Evolutionary conservation across 768 basidiomycete genomes (phyloP).

Genomic region (Russula sp.): DNA sequence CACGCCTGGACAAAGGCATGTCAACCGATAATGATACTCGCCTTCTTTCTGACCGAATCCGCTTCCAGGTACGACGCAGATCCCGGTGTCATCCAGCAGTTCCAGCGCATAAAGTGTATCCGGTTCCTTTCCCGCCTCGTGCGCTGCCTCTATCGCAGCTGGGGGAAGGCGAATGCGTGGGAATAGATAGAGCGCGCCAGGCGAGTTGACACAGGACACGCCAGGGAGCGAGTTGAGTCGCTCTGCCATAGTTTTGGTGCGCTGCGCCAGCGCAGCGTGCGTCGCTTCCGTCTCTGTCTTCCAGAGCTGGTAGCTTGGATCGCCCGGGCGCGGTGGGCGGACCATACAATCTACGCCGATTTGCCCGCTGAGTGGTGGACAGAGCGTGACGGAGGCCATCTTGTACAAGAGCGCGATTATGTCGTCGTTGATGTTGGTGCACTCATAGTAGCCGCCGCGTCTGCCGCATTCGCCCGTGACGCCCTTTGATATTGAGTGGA

Average conservation of each 20-base stretch:
- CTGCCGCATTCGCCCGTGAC: constrained; percentile 95
- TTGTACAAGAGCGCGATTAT: constrained; percentile 90
- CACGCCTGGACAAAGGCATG: constrained; percentile 91
- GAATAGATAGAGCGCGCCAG: constrained; percentile 93
- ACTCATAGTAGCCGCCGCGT: constrained; percentile 96
- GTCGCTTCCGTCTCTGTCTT: constrained; percentile 79
- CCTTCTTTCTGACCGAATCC: constrained; percentile 94
- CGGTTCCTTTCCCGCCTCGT: constrained; percentile 68
- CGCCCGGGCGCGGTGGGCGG: constrained; percentile 77
- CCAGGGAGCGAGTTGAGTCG: constrained; percentile 82
- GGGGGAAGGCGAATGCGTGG: constrained; percentile 74
- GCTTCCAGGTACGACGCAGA: constrained; percentile 90
- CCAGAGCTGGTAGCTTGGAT: constrained; percentile 75
- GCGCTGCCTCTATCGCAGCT: constrained; percentile 71
- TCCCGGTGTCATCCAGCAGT: constrained; percentile 84
- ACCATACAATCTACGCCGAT: constrained; percentile 93
- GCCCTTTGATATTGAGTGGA: constrained; percentile 98
- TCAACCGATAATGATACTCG: constrained; percentile 88
- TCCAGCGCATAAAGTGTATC: constrained; percentile 87
- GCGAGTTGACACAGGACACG: constrained; percentile 85
- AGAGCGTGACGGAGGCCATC: constrained; percentile 88
- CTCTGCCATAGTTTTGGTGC: constrained; percentile 69
- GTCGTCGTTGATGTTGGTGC: constrained; percentile 73
- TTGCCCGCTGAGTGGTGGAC: constrained; percentile 88
- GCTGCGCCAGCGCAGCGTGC: constrained; percentile 66